A percentile compares a stretch with the other conserved stretches of the same genome.
Conservation (phyloP, 495 filamentous ascomycete genomes). For the Neurospora sp. region DNA sequence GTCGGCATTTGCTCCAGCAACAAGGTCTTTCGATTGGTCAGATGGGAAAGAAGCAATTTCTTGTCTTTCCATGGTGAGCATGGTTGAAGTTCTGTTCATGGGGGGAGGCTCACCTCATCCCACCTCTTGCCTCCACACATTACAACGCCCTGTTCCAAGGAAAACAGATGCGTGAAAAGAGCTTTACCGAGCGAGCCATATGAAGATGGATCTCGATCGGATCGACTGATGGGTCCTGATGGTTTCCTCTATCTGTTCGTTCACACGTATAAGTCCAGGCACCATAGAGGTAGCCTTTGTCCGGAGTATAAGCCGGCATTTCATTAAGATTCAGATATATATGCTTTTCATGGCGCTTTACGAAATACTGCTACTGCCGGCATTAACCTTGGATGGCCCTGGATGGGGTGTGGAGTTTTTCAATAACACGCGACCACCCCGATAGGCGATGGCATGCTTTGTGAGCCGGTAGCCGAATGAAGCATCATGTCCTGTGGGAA, state of each 20-base stretch:
- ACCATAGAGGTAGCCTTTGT: neutral
- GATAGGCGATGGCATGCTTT: neutral
- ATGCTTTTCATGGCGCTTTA: neutral
- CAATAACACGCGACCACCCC: neutral
- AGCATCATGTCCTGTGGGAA: no score
- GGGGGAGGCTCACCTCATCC: neutral
- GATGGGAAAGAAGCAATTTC: slow-evolving; percentile 4
- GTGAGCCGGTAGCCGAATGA: neutral
- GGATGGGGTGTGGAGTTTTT: neutral
- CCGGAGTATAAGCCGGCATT: neutral
- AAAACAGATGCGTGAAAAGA: neutral
- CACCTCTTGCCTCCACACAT: neutral
- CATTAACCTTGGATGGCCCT: neutral
- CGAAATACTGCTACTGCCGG: neutral
- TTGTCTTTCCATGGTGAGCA: neutral
- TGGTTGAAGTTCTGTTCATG: neutral
- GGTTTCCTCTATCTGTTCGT: no score
- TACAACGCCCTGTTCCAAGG: neutral
- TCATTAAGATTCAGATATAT: neutral
- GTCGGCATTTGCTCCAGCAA: slow-evolving; percentile 12
- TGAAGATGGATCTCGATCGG: neutral
- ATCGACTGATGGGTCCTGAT: neutral
- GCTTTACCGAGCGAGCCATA: neutral
- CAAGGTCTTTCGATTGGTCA: slow-evolving; percentile 7
- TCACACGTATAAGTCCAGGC: no score